These are phyloP conservation scores for Monosporascus sp. DNA, from an alignment of 2,329 filamentous ascomycete genomes.

Conservation along the genomic window DNA sequence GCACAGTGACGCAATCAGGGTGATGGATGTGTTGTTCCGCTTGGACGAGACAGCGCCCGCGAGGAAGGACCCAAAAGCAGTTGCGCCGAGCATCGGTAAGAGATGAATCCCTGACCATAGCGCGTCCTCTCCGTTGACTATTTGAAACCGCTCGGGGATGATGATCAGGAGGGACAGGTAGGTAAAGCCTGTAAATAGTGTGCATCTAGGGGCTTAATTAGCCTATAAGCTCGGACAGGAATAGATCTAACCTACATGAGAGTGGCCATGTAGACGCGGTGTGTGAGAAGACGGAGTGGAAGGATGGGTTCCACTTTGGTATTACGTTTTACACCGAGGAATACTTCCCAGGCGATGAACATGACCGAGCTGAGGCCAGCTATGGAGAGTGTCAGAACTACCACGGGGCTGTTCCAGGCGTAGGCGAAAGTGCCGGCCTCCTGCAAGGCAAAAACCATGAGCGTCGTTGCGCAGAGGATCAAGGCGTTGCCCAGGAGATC, in stretches of 20 bases:
- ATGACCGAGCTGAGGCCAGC: slow-evolving; percentile 42
- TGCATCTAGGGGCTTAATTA: slow-evolving; percentile 34
- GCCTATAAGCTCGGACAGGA: no score
- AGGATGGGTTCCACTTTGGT: slow-evolving; percentile 49
- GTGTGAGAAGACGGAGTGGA: slow-evolving; percentile 41
- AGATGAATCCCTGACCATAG: slow-evolving; percentile 53
- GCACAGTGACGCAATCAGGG: slow-evolving; percentile 42
- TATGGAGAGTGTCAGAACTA: slow-evolving; percentile 43
- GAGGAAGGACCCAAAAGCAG: slow-evolving; percentile 51
- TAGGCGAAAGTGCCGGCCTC: slow-evolving; percentile 49
- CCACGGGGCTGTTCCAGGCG: slow-evolving; percentile 46
- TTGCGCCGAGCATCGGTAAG: slow-evolving; percentile 52
- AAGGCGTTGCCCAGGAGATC: slow-evolving; percentile 49
- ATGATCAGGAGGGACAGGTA: slow-evolving; percentile 55
- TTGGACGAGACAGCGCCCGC: slow-evolving; percentile 49
- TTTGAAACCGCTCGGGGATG: slow-evolving; percentile 56
- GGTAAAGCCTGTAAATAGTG: slow-evolving; percentile 51
- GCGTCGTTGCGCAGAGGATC: slow-evolving; percentile 45
- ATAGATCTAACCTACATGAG: slow-evolving; percentile 37
- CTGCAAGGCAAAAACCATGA: slow-evolving; percentile 52
- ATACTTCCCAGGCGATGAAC: slow-evolving; percentile 47
- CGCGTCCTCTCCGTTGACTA: slow-evolving; percentile 48
- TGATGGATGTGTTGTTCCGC: slow-evolving; percentile 48
- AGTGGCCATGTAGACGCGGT: slow-evolving; percentile 46
- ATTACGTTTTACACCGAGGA: slow-evolving; percentile 33